Evolutionary conservation across 768 basidiomycete genomes (phyloP), one percentile per base, ranked within the genome.

Genomic region (Trametes maxima): DNA sequence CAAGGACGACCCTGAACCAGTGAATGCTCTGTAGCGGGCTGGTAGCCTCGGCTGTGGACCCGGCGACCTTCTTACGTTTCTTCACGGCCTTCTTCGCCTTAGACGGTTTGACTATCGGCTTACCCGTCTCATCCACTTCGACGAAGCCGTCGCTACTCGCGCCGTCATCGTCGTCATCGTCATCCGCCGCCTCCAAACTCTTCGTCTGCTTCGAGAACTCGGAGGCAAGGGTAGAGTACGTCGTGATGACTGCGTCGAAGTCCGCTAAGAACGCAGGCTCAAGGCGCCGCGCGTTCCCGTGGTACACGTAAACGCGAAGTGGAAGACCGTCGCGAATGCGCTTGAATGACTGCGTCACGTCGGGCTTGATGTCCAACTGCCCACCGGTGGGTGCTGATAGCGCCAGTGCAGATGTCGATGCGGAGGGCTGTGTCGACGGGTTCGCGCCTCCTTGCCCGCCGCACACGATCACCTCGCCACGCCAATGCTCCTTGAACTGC

Each of bases 191-290:
- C 33, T 82, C 79, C 7, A 85, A 74, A 60, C 86, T 90, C 69
- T 85, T 81, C 58, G 76, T 85, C 74, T 98, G 95, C 72, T 91
- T 96, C 16, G 94, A 95, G 72, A 83, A 98, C 72, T 99, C 97
- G 13, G 92, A 90, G 1, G 95, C 96, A 40, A 99, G 80, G 0
- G 97, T 98, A 28, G 94, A 90, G 74, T 94, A 99, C 2, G 95
- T 98, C 5, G 97, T 99, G 73, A 99, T 93, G 59, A 99, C 95
- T 21, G 94, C 90, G 75, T 99, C 97, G 73, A 98, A 96, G 72
- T 95, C 88, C 19, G 93, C 90, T 46, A 99, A 79, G 71, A 90
- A 94, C 16, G 82, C 74, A n/a, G 94, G 85, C 70, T 98, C 94
- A 21, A 89, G 86, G 33, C 89, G 83, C 42, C 97, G 87, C 21